Percentiles rank a stretch among this genome's conserved stretches.
These are phyloP conservation scores for Daucus carota DNA, from an alignment of 129 eudicot species.

Conservation along the genomic window DH1_v3.0 NC_030385.2:30038001-30038500, in stretches of 20 bases:
- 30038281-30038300: slow-evolving; percentile 1
- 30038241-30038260: not conserved
- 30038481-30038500: slow-evolving; percentile 92
- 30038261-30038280: not conserved
- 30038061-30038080: not conserved
- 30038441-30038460: slow-evolving; percentile 80
- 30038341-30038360: slow-evolving; percentile 56
- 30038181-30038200: not conserved
- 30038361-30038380: slow-evolving; percentile 71
- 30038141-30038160: not conserved
- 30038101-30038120: not conserved
- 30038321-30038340: slow-evolving; percentile 9
- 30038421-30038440: slow-evolving; percentile 89
- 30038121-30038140: not conserved
- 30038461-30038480: slow-evolving; percentile 87
- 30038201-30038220: not conserved
- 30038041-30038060: slow-evolving; percentile 37
- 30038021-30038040: slow-evolving; percentile 83
- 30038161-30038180: not conserved
- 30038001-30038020: slow-evolving; percentile 84
- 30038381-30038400: slow-evolving; percentile 75
- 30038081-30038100: not conserved
- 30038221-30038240: not conserved
- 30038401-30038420: slow-evolving; percentile 84
- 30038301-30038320: slow-evolving; percentile 19